Conservation (phyloP, 1,284 basidiomycete genomes). For the Meira nashicola region DNA sequence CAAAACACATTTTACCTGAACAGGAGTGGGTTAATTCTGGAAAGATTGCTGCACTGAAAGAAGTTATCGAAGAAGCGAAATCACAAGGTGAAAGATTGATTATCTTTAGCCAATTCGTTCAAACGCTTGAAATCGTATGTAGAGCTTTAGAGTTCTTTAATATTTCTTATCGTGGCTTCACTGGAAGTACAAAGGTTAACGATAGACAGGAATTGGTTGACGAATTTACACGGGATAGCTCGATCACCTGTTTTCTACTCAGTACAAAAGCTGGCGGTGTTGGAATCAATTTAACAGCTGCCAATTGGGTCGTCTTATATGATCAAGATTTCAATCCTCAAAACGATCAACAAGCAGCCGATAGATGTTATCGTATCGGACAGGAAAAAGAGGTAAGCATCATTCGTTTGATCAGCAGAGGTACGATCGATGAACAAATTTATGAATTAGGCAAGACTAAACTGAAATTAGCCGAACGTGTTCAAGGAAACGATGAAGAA, state of each 20-base stretch:
- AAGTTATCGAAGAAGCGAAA: slow-evolving; percentile 68
- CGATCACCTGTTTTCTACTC: slow-evolving; percentile 86
- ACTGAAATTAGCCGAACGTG: slow-evolving; percentile 43
- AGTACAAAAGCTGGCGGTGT: slow-evolving; percentile 84
- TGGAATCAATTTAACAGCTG: slow-evolving; percentile 60
- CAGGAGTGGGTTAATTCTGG: slow-evolving; percentile 81
- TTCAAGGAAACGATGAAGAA: slow-evolving; percentile 30
- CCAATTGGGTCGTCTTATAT: slow-evolving; percentile 65
- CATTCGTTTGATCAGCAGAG: slow-evolving; percentile 84
- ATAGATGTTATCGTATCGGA: slow-evolving; percentile 96
- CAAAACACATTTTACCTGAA: slow-evolving; percentile 54
- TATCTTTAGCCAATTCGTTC: slow-evolving; percentile 74
- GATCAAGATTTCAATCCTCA: slow-evolving; percentile 73
- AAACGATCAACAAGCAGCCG: slow-evolving; percentile 88
- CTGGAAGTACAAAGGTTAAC: slow-evolving; percentile 89
- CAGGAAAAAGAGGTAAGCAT: slow-evolving; percentile 83
- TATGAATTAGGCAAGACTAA: slow-evolving; percentile 26
- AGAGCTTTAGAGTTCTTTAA: slow-evolving; percentile 71
- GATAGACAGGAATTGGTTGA: slow-evolving; percentile 89
- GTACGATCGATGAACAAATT: slow-evolving; percentile 68
- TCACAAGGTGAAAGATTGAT: slow-evolving; percentile 74
- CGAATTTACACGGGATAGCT: slow-evolving; percentile 86
- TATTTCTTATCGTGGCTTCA: slow-evolving; percentile 81
- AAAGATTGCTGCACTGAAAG: slow-evolving; percentile 73
- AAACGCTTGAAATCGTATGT: slow-evolving; percentile 65